phyloP scores from a whole-genome alignment of 2,329 filamentous ascomycete genomes.

The Aspergillus unguis region DNA sequence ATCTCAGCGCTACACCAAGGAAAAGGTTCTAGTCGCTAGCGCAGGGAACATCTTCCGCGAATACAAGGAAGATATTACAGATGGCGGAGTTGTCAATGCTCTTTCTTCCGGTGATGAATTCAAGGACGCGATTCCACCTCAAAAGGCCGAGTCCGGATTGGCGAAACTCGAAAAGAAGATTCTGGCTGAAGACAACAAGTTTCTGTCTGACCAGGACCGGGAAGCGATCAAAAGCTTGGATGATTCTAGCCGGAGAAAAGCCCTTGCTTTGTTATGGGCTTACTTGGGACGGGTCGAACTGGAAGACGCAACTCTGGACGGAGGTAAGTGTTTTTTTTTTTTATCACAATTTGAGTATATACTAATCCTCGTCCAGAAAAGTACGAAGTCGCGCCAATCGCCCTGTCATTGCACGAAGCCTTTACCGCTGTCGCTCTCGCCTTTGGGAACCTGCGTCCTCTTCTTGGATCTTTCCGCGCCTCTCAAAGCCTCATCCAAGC shows the following conservation, averaged over 20 bases:
- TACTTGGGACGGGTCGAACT: conserved; percentile 88
- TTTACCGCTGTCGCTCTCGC: conserved; percentile 84
- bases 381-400: conserved; percentile 82
- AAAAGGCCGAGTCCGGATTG: conserved; percentile 75
- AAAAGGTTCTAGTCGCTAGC: conserved; percentile 87
- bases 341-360: neutral
- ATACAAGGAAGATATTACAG: conserved; percentile 79
- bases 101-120: conserved; percentile 86
- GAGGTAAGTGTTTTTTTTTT: conserved; percentile 42
- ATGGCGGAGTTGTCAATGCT: conserved; percentile 73
- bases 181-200: conserved; percentile 56
- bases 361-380: conserved; percentile 58
- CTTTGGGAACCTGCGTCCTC: conserved; percentile 77
- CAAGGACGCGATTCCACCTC: conserved; percentile 68
- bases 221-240: conserved; percentile 76
- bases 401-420: conserved; percentile 77
- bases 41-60: conserved; percentile 93
- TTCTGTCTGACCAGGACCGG: conserved; percentile 70
- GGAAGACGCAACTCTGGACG: conserved; percentile 70
- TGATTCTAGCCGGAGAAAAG: conserved; percentile 75
- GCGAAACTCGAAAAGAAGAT: conserved; percentile 81
- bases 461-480: conserved; percentile 75
- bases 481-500: conserved; percentile 90
- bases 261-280: conserved; percentile 86
- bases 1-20: conserved; percentile 86